Conservation (phyloP, 2,329 filamentous ascomycete species). For the Penicillium sp. region DNA sequence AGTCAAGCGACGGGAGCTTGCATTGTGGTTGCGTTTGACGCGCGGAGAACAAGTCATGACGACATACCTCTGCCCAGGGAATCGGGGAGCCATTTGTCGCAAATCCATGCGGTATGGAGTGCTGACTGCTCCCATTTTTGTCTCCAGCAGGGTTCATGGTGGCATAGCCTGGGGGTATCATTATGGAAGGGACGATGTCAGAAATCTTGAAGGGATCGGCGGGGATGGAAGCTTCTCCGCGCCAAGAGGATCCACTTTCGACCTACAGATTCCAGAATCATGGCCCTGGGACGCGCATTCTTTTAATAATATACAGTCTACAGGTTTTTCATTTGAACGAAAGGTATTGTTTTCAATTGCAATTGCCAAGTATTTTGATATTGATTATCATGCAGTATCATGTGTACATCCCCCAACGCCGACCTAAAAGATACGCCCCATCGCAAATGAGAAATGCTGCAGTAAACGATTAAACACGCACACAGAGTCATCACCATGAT, state of each 20-base stretch:
- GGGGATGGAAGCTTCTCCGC: slow-evolving; percentile 19
- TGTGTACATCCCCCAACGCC: neutral
- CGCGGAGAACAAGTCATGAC: slow-evolving; percentile 6
- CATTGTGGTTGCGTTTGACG: slow-evolving; percentile 1
- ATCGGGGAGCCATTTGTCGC: slow-evolving; percentile 4
- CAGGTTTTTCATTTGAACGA: neutral
- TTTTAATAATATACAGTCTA: neutral
- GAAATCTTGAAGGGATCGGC: neutral
- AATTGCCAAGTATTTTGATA: neutral
- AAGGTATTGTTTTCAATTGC: neutral
- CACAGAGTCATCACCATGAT: slow-evolving; percentile 54
- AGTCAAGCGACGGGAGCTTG: neutral
- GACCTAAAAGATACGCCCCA: neutral
- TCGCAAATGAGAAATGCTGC: neutral
- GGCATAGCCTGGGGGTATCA: neutral
- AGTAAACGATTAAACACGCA: neutral
- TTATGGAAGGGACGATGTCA: slow-evolving; percentile 7
- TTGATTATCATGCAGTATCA: neutral
- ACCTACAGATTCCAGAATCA: neutral
- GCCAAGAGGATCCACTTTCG: slow-evolving; percentile 15
- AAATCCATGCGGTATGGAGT: neutral
- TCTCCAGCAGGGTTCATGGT: slow-evolving; percentile 6
- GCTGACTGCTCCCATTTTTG: neutral
- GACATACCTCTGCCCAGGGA: slow-evolving; percentile 25
- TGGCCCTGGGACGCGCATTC: neutral